Evolutionary conservation across 2,329 filamentous ascomycete species (phyloP), one percentile per base, ranked within the genome.

Genomic region (Myrmaecium sp.): DNA sequence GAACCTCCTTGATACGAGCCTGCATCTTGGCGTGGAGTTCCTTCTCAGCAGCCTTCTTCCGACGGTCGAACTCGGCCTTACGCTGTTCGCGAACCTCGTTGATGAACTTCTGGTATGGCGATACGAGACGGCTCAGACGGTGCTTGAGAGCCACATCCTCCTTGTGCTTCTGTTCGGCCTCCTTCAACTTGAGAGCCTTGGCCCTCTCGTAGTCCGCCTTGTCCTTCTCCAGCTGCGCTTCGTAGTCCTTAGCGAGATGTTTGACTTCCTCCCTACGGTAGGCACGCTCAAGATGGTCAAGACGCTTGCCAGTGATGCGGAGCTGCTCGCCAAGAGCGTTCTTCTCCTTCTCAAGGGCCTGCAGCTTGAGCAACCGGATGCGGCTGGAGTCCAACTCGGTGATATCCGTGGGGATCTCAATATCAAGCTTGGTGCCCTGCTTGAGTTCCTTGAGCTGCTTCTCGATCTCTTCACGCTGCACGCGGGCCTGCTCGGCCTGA

Each of bases 341-440:
- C 75, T 95, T 98, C 64, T 95, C 89, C 42, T 86, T 84, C 60
- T 95, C 89, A 7, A 98, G 70, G 55, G 93, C 86, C 33, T 81
- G 78, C 31, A 98, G 69, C 65, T 95, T 95, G 60, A 98, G 77
- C 40, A 80, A 77, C 51, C 89, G 84, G 41, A 98, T 79, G 36
- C 77, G 75, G 26, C 47, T 44, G 17, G 55, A 57, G 41, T 62
- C 58, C 7, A 64, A 48, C 26, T 61, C 57, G 54, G 82, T 83
- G 52, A 74, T 80, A 54, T 95, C 84, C 30, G 94, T 68, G 3
- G 47, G 47, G 37, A 80, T 80, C 35, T 89, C 76, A 29, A 94
- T 64, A 42, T 94, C 82, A 34, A 94, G 75, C 62, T 91, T 91
- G 38, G 77, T 70, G 33, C 76, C 78, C 40, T 82, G 75, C 64